These are phyloP conservation scores for Candolleomyces aberdarensis DNA, from an alignment of 768 basidiomycete genomes.

Conservation along the genomic window DNA sequence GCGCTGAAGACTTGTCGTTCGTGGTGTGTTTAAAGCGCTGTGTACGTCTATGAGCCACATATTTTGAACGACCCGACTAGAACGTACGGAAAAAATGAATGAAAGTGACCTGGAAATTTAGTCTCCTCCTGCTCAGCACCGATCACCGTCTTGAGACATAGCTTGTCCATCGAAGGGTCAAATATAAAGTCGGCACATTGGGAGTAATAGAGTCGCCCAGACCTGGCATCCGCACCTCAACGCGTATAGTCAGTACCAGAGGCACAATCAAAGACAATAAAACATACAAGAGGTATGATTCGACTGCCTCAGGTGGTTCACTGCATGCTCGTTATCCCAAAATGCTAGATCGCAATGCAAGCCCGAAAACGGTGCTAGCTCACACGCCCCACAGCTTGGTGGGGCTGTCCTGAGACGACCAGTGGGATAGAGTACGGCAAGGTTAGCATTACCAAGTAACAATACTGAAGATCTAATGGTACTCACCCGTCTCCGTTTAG, in stretches of 20 bases:
- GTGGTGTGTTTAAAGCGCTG: conserved; percentile 93
- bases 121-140: conserved; percentile 59
- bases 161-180: conserved; percentile 46
- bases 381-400: conserved; percentile 65
- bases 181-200: conserved; percentile 77
- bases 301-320: conserved; percentile 51
- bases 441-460: neutral
- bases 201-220: conserved; percentile 72
- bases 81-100: neutral
- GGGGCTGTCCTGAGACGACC: conserved; percentile 35
- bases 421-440: neutral
- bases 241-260: conserved; percentile 2
- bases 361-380: conserved; percentile 58
- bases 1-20: conserved; percentile 64
- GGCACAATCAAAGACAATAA: neutral
- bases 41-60: conserved; percentile 1
- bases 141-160: conserved; percentile 43
- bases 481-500: conserved; percentile 68
- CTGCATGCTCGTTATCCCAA: conserved; percentile 59
- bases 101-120: conserved; percentile 50
- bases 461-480: neutral
- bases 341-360: conserved; percentile 67
- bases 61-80: neutral
- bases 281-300: conserved; percentile 70
- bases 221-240: conserved; percentile 68